phyloP scores from a whole-genome alignment of 2,329 filamentous ascomycete genomes.

The Dactylonectria estremocensis region DNA sequence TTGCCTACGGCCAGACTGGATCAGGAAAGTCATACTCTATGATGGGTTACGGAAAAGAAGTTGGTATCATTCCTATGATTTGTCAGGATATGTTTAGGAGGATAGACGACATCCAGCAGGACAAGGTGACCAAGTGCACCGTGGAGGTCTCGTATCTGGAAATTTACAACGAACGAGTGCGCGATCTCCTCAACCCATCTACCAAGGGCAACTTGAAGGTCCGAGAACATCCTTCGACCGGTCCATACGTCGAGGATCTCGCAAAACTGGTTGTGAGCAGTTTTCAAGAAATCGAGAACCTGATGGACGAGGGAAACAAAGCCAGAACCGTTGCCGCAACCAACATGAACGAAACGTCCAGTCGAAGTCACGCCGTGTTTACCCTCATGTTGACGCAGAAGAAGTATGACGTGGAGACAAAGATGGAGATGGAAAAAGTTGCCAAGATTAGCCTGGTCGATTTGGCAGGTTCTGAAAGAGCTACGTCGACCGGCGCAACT shows the following conservation, averaged over 20 bases:
- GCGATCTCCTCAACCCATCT: slow-evolving; percentile 93
- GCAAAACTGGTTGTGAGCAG: slow-evolving; percentile 95
- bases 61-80: slow-evolving; percentile 96
- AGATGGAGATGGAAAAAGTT: slow-evolving; percentile 97
- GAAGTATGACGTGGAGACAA: slow-evolving; percentile 89
- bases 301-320: slow-evolving; percentile 99
- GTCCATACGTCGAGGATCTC: slow-evolving; percentile 97
- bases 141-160: slow-evolving; percentile 99
- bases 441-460: slow-evolving; percentile 98
- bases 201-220: slow-evolving; percentile 98
- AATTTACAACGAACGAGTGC: slow-evolving; percentile 98
- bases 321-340: slow-evolving; percentile 97
- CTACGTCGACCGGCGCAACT: slow-evolving; percentile 96
- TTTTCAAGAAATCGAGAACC: slow-evolving; percentile 94
- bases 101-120: slow-evolving; percentile 79
- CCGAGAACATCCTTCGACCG: slow-evolving; percentile 96
- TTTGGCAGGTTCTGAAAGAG: slow-evolving; percentile 96
- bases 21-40: slow-evolving; percentile 99
- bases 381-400: slow-evolving; percentile 97
- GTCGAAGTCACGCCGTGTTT: slow-evolving; percentile 98
- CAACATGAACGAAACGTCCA: slow-evolving; percentile 99
- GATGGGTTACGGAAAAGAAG: slow-evolving; percentile 98
- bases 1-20: slow-evolving; percentile 98
- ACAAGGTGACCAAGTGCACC: slow-evolving; percentile 87
- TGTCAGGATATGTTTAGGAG: slow-evolving; percentile 98